phyloP scores from a whole-genome alignment of 1,284 basidiomycete genomes.

The Cryptococcus sp. region DNA sequence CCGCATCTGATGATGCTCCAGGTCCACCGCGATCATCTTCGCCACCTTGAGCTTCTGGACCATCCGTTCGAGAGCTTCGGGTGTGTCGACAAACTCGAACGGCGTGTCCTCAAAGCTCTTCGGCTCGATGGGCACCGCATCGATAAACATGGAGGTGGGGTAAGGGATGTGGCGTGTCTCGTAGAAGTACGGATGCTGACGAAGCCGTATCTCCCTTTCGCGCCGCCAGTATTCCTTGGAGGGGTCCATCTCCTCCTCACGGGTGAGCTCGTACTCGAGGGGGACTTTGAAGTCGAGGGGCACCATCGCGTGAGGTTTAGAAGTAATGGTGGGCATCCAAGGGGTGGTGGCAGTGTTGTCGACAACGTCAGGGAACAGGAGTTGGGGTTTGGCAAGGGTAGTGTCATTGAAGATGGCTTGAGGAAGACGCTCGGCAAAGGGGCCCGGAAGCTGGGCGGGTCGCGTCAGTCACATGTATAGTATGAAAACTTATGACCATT shows the following conservation, averaged over 20 bases:
- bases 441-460: conserved; percentile 29
- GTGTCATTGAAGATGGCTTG: conserved; percentile 63
- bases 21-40: conserved; percentile 85
- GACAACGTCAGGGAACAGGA: conserved; percentile 60
- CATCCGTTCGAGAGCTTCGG: conserved; percentile 26
- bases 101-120: conserved; percentile 65
- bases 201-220: conserved; percentile 13
- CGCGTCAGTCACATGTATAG: not conserved
- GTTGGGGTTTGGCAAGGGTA: conserved; percentile 73
- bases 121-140: conserved; percentile 53
- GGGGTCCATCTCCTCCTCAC: conserved; percentile 19
- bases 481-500: not conserved
- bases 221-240: conserved; percentile 7
- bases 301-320: conserved; percentile 73
- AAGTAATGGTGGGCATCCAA: conserved; percentile 60
- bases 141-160: conserved; percentile 64
- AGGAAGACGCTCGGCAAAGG: conserved; percentile 28
- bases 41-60: conserved; percentile 59
- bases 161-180: conserved; percentile 71
- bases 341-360: conserved; percentile 57
- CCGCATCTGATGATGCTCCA: conserved; percentile 88
- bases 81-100: conserved; percentile 67
- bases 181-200: conserved; percentile 72
- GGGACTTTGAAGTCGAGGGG: conserved; percentile 57
- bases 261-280: conserved; percentile 16